A percentile compares a stretch with the other conserved stretches of the same genome.
These are phyloP conservation scores for Botrytis elliptica DNA, from an alignment of 2,329 filamentous ascomycete species.

Conservation along the genomic window DNA sequence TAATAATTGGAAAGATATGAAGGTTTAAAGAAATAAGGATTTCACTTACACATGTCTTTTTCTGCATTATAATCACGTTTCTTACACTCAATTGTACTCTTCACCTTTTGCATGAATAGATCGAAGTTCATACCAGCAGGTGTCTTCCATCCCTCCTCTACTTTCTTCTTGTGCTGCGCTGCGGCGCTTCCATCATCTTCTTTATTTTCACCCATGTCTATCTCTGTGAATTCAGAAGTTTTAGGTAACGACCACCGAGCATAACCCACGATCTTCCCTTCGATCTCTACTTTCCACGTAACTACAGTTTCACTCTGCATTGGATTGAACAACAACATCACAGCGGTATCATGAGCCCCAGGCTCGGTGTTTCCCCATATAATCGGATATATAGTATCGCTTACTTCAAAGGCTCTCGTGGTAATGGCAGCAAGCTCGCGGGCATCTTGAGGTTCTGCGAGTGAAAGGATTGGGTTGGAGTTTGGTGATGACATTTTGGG, in stretches of 20 bases:
- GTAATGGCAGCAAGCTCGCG: not conserved
- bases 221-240: not conserved
- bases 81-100: not conserved
- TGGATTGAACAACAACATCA: not conserved
- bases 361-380: not conserved
- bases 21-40: not conserved
- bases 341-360: not conserved
- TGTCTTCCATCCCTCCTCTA: not conserved
- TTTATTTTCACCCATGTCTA: rapidly evolving
- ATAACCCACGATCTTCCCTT: constrained; percentile 1
- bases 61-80: not conserved
- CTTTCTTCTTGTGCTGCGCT: not conserved
- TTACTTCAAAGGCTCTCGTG: not conserved
- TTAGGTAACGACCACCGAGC: not conserved
- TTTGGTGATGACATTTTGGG: not conserved
- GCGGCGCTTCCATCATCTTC: not conserved
- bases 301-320: not conserved
- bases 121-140: not conserved
- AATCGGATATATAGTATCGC: not conserved
- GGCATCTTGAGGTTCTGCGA: not conserved
- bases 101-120: constrained; percentile 11
- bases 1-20: rapidly evolving
- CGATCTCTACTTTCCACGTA: not conserved
- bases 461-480: not conserved
- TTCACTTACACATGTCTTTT: not conserved